These are phyloP conservation scores for Exserohilum rostratum DNA, from an alignment of 2,329 filamentous ascomycete species.

Conservation along the genomic window DNA sequence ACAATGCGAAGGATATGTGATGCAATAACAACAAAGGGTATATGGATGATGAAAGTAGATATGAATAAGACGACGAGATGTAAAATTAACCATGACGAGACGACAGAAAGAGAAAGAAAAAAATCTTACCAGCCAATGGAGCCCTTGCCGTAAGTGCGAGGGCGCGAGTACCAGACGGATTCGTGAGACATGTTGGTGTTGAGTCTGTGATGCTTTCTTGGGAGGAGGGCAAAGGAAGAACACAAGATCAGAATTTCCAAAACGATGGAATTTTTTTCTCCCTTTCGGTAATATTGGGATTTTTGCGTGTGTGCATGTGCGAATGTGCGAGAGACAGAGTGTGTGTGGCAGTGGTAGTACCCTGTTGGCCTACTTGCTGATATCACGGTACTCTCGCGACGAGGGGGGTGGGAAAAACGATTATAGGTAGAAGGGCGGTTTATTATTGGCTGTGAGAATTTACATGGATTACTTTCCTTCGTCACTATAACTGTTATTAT, in stretches of 20 bases:
- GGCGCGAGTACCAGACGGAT: constrained; percentile 92
- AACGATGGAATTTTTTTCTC: background rate
- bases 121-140: constrained; percentile 82
- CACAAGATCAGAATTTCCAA: too few species aligned
- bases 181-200: constrained; percentile 42
- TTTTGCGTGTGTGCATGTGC: background rate
- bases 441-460: background rate
- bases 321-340: background rate
- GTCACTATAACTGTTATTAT: too few species aligned
- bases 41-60: background rate
- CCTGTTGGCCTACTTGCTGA: background rate
- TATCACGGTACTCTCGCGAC: constrained; percentile 3
- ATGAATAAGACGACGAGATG: background rate
- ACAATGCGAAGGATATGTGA: too few species aligned
- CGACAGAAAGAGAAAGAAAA: background rate
- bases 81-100: too few species aligned
- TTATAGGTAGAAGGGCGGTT: too few species aligned
- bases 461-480: background rate
- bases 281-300: background rate
- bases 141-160: constrained; percentile 95
- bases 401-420: too few species aligned
- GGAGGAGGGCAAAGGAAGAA: too few species aligned
- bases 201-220: background rate
- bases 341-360: background rate
- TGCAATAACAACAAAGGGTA: too few species aligned